phyloP scores from a whole-genome alignment of 352 stramenopile species.

The Globisporangium viniferum region DNA sequence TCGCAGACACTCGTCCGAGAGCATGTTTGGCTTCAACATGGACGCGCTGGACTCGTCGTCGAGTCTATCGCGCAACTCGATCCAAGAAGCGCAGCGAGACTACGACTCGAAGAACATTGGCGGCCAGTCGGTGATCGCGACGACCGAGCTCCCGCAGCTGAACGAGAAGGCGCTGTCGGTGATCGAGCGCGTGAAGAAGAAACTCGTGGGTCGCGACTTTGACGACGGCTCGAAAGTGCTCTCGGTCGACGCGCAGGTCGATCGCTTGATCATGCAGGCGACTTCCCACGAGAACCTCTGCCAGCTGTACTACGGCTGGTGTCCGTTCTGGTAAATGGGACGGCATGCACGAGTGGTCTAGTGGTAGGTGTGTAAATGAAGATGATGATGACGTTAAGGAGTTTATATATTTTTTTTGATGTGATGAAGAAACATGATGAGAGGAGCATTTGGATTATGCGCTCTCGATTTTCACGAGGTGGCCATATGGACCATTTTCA shows the following conservation, averaged over 20 bases:
- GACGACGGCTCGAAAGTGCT: constrained; percentile 79
- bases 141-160: constrained; percentile 69
- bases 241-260: constrained; percentile 92
- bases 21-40: constrained; percentile 67
- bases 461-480: neutral
- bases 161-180: constrained; percentile 94
- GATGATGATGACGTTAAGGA: neutral
- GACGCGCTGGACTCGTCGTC: constrained; percentile 52
- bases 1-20: constrained; percentile 53
- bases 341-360: neutral
- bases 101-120: constrained; percentile 47
- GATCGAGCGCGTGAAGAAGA: constrained; percentile 98
- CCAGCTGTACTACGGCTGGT: constrained; percentile 99
- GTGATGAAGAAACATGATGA: neutral
- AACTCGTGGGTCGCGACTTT: constrained; percentile 98
- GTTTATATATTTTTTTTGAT: neutral
- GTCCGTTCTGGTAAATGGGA: constrained; percentile 74
- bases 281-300: constrained; percentile 99
- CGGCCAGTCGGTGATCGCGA: constrained; percentile 50
- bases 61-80: constrained; percentile 58
- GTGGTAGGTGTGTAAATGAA: neutral
- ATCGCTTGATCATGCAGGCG: constrained; percentile 97
- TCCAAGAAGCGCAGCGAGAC: constrained; percentile 48
- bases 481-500: neutral
- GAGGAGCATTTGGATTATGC: neutral